These are phyloP conservation scores for Fusarium multiceps DNA, from an alignment of 2,329 filamentous ascomycete genomes.

Conservation along the genomic window DNA sequence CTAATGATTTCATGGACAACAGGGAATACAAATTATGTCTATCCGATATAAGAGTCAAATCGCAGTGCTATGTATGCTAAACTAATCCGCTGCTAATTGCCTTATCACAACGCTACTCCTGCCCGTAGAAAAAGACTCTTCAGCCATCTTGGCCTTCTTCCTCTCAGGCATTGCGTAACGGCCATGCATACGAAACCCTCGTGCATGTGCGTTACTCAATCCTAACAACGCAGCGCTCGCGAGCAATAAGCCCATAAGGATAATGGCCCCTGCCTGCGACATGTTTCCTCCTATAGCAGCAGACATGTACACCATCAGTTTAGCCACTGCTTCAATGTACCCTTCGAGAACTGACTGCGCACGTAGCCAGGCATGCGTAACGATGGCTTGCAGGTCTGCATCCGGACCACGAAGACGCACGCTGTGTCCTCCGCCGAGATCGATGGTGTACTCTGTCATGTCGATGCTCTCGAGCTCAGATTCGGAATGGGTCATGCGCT, in stretches of 20 bases:
- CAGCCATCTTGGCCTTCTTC: not conserved
- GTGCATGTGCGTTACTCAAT: constrained; percentile 63
- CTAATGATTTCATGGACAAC: constrained; percentile 32
- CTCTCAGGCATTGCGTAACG: constrained; percentile 53
- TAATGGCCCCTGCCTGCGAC: constrained; percentile 62
- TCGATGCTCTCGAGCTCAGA: constrained; percentile 18
- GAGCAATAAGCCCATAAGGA: constrained; percentile 63
- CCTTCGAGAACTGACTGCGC: constrained; percentile 62
- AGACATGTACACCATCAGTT: constrained; percentile 68
- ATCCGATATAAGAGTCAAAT: not conserved
- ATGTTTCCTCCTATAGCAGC: constrained; percentile 67
- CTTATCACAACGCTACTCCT: constrained; percentile 1
- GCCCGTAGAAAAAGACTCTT: not conserved
- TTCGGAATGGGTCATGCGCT: constrained; percentile 51
- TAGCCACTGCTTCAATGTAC: constrained; percentile 64
- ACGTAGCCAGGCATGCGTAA: constrained; percentile 66
- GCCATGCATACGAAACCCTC: constrained; percentile 63
- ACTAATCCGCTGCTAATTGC: not conserved
- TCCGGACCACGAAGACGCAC: constrained; percentile 65
- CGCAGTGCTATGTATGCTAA: not conserved
- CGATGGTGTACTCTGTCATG: constrained; percentile 60
- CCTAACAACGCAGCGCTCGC: constrained; percentile 64
- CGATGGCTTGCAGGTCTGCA: constrained; percentile 69
- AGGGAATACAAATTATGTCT: constrained; percentile 14
- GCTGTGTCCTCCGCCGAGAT: constrained; percentile 62